Conservation (phyloP, 2,329 filamentous ascomycete species). For the Aaosphaeria pasadenensis region DNA sequence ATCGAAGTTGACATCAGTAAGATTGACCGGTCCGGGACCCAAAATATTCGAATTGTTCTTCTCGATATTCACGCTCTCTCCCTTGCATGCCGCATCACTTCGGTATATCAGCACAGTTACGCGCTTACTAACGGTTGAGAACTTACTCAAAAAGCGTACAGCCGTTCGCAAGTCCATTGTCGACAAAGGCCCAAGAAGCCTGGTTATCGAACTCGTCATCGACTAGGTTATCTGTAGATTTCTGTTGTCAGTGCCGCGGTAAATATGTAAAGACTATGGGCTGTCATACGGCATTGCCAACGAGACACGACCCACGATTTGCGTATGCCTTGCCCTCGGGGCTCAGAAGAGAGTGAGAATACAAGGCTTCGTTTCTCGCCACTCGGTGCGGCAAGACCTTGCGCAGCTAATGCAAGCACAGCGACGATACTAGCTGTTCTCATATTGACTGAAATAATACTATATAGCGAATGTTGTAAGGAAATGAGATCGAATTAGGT, state of each 20-base stretch:
- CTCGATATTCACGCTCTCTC: conserved; percentile 10
- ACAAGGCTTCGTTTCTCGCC: conserved; percentile 8
- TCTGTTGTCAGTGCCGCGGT: background rate
- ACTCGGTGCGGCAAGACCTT: background rate
- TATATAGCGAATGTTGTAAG: too few species aligned
- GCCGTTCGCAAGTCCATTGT: conserved; percentile 15
- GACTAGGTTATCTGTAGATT: conserved; percentile 8
- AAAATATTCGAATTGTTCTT: conserved; percentile 18
- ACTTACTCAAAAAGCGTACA: conserved; percentile 16
- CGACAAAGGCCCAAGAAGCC: conserved; percentile 18
- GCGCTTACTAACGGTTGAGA: background rate
- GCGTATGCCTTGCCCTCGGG: conserved; percentile 8
- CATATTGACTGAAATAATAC: too few species aligned
- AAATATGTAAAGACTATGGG: background rate
- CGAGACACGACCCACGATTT: conserved; percentile 16
- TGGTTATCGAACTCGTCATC: conserved; percentile 14
- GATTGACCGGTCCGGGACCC: conserved; percentile 17
- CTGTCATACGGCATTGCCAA: conserved; percentile 12
- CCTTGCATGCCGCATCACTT: conserved; percentile 14
- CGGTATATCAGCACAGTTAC: background rate
- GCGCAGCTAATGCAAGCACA: too few species aligned
- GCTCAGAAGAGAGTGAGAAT: conserved; percentile 13
- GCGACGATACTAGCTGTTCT: too few species aligned
- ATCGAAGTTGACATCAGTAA: conserved; percentile 17
- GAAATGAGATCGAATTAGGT: too few species aligned